phyloP scores from a whole-genome alignment of 2,329 filamentous ascomycete species.

The Ophiostoma fasciatum region DNA sequence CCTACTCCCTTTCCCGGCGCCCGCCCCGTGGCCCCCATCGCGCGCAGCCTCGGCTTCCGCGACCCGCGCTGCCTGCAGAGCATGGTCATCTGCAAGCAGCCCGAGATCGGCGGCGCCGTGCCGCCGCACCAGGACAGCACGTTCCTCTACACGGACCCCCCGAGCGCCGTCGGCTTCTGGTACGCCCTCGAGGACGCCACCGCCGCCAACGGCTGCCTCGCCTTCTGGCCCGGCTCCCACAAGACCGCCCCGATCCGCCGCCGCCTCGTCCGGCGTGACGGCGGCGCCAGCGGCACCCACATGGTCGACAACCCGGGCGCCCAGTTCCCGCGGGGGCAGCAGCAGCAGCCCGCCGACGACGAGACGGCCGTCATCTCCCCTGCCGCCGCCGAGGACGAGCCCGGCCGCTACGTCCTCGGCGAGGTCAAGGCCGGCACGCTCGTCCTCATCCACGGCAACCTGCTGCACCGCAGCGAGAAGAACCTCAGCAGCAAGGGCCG shows the following conservation, averaged over 20 bases:
- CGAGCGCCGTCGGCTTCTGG: conserved; percentile 90
- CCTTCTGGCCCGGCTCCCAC: conserved; percentile 74
- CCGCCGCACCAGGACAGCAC: conserved; percentile 85
- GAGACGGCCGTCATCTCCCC: background rate
- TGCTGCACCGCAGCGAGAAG: conserved; percentile 91
- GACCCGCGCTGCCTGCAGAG: conserved; percentile 75
- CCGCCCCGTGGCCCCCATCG: conserved; percentile 43
- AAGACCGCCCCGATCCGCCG: conserved; percentile 50
- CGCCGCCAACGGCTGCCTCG: conserved; percentile 72
- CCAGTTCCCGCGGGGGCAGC: conserved; percentile 39
- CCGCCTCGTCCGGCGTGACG: conserved; percentile 56
- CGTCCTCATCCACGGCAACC: conserved; percentile 89
- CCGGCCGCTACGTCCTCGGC: conserved; percentile 56
- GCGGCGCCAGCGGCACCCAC: conserved; percentile 37
- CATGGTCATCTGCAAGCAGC: conserved; percentile 98
- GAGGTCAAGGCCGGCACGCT: conserved; percentile 85
- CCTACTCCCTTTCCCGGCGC: conserved; percentile 20
- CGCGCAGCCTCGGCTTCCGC: conserved; percentile 53
- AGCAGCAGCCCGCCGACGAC: conserved; percentile 29
- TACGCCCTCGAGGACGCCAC: conserved; percentile 91
- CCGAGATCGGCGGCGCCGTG: conserved; percentile 85
- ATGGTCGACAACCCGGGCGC: conserved; percentile 55
- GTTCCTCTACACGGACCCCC: conserved; percentile 81
- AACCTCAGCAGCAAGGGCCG: conserved; percentile 75
- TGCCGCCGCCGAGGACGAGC: conserved; percentile 20